Evolutionary conservation across 2,329 filamentous ascomycete genomes (phyloP).

Genomic region (Aspergillus amoenus): DNA sequence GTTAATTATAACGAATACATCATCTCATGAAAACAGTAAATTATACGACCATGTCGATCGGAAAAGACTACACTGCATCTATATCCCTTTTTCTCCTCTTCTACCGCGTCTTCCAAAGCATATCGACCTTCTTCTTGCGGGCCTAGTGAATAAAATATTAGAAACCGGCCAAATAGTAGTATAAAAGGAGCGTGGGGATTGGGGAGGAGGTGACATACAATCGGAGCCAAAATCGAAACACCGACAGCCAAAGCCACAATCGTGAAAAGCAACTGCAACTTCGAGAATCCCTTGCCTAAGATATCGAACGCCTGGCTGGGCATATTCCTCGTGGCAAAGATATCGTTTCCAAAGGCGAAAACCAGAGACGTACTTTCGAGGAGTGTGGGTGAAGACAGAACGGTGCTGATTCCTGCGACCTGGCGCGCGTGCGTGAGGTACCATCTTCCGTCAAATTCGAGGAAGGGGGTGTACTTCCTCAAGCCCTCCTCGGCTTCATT

Average conservation of each 20-base stretch:
- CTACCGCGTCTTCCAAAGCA: slow-evolving; percentile 8
- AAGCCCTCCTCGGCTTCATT: slow-evolving; percentile 83
- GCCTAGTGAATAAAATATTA: not conserved
- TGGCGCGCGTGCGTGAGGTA: slow-evolving; percentile 80
- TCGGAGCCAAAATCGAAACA: slow-evolving; percentile 74
- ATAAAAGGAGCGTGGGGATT: not conserved
- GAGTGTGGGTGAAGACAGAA: slow-evolving; percentile 73
- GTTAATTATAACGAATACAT: not conserved
- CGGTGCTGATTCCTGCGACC: slow-evolving; percentile 69
- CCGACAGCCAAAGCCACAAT: slow-evolving; percentile 76
- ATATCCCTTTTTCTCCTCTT: not conserved
- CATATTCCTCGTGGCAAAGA: slow-evolving; percentile 83
- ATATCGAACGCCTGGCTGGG: slow-evolving; percentile 91
- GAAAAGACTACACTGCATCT: not conserved
- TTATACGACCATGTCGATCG: not conserved
- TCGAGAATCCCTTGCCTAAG: slow-evolving; percentile 90
- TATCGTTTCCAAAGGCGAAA: slow-evolving; percentile 79
- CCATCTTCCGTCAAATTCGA: slow-evolving; percentile 82
- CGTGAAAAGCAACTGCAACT: slow-evolving; percentile 78
- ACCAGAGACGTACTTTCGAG: slow-evolving; percentile 91
- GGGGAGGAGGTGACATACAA: slow-evolving; percentile 60
- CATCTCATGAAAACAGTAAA: not conserved
- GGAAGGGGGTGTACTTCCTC: slow-evolving; percentile 68
- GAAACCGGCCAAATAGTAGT: not conserved
- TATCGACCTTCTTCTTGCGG: slow-evolving; percentile 10